Conservation (phyloP, 75 land plant species). For the Larix kaempferi region DNA sequence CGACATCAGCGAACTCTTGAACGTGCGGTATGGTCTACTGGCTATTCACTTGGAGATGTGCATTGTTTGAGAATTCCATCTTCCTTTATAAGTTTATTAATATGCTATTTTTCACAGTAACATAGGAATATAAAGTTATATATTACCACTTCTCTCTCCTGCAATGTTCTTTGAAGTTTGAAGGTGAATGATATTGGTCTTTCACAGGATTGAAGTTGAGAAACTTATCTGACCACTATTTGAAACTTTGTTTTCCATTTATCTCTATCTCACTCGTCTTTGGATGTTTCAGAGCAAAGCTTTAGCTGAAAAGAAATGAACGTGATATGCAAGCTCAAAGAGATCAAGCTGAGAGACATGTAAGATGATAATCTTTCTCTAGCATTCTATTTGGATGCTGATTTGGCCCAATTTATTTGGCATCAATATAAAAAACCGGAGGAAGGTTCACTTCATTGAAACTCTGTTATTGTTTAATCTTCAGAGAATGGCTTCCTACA, state of each 20-base stretch:
- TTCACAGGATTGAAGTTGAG: background rate
- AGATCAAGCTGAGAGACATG: slow-evolving; percentile 97
- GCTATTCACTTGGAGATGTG: background rate
- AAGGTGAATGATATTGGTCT: background rate
- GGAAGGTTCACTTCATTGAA: no score
- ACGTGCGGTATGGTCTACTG: slow-evolving; percentile 51
- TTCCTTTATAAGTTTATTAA: background rate
- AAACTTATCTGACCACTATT: background rate
- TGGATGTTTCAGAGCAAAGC: slow-evolving; percentile 65
- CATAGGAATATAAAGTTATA: slow-evolving; percentile 1
- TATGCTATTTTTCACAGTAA: background rate
- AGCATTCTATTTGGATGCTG: slow-evolving; percentile 2
- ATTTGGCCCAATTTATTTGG: background rate
- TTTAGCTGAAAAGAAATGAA: slow-evolving; percentile 90
- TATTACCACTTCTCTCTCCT: background rate
- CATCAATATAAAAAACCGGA: background rate
- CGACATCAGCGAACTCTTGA: slow-evolving; percentile 69
- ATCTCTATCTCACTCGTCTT: background rate
- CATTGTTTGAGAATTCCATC: background rate
- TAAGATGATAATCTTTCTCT: slow-evolving; percentile 22
- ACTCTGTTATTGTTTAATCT: background rate
- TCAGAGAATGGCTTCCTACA: no score
- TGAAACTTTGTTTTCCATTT: background rate
- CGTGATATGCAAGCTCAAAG: slow-evolving; percentile 79
- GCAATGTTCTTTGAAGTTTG: background rate